These are phyloP conservation scores for Aspergillus brasiliensis DNA, from an alignment of 2,329 filamentous ascomycete genomes.

Conservation along the genomic window DNA sequence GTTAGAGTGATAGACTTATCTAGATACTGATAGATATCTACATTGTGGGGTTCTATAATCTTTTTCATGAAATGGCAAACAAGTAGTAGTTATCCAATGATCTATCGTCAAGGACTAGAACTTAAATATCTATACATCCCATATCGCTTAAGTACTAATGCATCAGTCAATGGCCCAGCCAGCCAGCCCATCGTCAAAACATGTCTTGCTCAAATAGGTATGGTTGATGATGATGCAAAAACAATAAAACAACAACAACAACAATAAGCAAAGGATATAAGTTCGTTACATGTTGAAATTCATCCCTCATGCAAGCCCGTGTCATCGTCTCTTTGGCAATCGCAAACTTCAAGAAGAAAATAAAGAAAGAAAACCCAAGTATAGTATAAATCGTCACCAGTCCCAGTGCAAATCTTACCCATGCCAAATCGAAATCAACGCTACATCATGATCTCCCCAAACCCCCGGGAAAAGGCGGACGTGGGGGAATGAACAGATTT, in stretches of 20 bases:
- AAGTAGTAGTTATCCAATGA: background rate
- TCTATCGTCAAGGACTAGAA: background rate
- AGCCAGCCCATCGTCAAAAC: background rate
- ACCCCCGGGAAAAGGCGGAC: background rate
- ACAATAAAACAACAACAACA: background rate
- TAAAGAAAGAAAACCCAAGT: slow-evolving; percentile 1
- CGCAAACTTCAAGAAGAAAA: slow-evolving; percentile 1
- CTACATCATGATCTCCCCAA: background rate
- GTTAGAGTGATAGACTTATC: no score
- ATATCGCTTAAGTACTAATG: background rate
- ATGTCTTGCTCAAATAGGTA: background rate
- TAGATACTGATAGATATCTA: no score
- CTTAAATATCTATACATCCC: background rate
- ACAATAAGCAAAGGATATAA: background rate
- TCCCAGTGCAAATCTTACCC: background rate
- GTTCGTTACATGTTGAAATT: no score
- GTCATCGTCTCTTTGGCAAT: slow-evolving; percentile 4
- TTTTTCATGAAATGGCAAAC: background rate
- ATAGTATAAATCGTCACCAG: no score
- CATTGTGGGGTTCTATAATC: background rate
- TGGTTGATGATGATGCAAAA: background rate
- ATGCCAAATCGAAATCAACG: background rate
- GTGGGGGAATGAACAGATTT: no score
- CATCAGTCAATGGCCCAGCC: background rate
- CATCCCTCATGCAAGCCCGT: slow-evolving; percentile 2